Evolutionary conservation across 202 grass and related monocot genomes (phyloP), one percentile per base, ranked within the genome.

Genomic region (Brachypodium distachyon): DNA sequence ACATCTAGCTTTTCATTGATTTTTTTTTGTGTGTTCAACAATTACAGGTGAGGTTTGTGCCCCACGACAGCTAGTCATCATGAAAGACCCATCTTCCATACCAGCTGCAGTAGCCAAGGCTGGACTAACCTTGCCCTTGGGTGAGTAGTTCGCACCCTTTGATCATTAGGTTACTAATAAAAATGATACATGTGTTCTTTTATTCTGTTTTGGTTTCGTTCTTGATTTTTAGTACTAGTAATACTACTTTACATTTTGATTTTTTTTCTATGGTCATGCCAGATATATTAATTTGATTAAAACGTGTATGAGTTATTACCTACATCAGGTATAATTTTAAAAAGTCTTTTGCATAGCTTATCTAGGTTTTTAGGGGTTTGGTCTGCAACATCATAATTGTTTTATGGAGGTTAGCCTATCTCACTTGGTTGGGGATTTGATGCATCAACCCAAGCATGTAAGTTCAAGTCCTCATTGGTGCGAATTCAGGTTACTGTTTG

Each of bases 41-140:
- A 69, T 84, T 70, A 42, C 86, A 97, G 93, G 88, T 73, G 85
- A 86, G 84, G 87, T 97, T 76, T 79, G 69, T 64, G 74, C 82
- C 37, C 93, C 93, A 43, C 91, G 83, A 18, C 93, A 97, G 79
- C 77, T 97, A 31, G 90, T 97, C 48, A 84, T 97, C 46, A 87
- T 54, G 10, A 81, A 73, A 76, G 93, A 97, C 69, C 87, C 93
- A 17, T 97, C 69, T 21, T 82, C 85, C 51, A 93, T 97, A 77
- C 87, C 83, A 47, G 83, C 73, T 36, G 87, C 83, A 79, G 87
- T 97, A 60, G 58, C 74, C 52, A 93, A 82, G 82, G 87, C 93
- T 86, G 90, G 85, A 43, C 67, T 97, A 67, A 76, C 80, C 33
- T 85, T 93, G 60, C 93, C 93, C 19, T 90, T 97, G 81, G 93